phyloP scores from a whole-genome alignment of 768 basidiomycete genomes.

The Steccherinum ochraceum region DNA sequence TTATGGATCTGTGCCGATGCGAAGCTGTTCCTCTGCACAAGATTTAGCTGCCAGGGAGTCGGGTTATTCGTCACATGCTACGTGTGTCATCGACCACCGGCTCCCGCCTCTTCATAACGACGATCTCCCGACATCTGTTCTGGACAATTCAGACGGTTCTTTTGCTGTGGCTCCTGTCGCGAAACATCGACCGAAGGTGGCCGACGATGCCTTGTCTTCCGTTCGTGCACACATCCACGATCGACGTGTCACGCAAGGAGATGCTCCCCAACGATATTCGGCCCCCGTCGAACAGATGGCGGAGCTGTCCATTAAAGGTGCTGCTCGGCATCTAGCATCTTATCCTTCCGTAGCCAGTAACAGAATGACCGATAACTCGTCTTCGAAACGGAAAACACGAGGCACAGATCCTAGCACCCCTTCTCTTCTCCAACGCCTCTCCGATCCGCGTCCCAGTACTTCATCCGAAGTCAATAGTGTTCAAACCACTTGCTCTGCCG shows the following conservation, averaged over 20 bases:
- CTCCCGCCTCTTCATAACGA: background rate
- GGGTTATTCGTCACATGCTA: too few relatives aligned
- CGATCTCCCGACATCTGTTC: background rate
- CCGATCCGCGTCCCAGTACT: constrained; percentile 13
- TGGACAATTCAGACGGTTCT: background rate
- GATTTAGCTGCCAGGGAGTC: background rate
- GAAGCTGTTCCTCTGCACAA: too few relatives aligned
- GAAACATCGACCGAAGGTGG: background rate
- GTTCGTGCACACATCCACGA: background rate
- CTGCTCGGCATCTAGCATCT: too few relatives aligned
- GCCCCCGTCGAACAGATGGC: background rate
- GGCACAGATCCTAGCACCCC: constrained; percentile 2
- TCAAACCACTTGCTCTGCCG: too few relatives aligned
- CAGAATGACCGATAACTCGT: too few relatives aligned
- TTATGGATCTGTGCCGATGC: background rate
- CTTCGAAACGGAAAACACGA: too few relatives aligned
- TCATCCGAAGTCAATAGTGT: background rate
- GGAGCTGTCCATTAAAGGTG: background rate
- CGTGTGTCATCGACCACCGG: too few relatives aligned
- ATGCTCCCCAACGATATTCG: background rate
- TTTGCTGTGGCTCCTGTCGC: background rate
- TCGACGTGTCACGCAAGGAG: background rate
- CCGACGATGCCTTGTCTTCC: background rate
- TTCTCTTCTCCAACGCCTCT: constrained; percentile 23
- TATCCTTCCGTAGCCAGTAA: too few relatives aligned